Conservation (phyloP, 2,329 filamentous ascomycete genomes). For the Hypoxylon sp. region DNA sequence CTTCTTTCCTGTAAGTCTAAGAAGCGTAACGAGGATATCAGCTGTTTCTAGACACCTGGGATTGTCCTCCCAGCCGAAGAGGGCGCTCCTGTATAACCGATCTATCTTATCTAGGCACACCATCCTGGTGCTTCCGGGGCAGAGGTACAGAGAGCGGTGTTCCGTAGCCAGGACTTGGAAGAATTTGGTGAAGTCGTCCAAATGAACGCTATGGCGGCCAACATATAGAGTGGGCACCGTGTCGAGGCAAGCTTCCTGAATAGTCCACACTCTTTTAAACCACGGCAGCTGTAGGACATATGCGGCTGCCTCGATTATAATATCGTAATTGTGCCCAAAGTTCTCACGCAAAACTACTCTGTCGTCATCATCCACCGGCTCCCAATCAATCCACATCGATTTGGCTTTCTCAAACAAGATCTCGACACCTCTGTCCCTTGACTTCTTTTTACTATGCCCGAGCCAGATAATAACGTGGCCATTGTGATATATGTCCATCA, state of each 20-base stretch:
- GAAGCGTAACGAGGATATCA: slow-evolving; percentile 3
- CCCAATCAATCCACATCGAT: slow-evolving; percentile 26
- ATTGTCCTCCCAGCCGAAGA: background rate
- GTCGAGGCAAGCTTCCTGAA: slow-evolving; percentile 38
- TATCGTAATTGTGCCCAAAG: slow-evolving; percentile 18
- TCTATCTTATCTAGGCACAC: background rate
- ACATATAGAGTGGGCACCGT: background rate
- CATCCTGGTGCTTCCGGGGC: slow-evolving; percentile 9
- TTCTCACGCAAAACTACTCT: slow-evolving; percentile 1
- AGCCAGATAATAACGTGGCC: slow-evolving; percentile 36
- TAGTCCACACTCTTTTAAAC: slow-evolving; percentile 41
- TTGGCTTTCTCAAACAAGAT: slow-evolving; percentile 33
- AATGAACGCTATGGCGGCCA: slow-evolving; percentile 25
- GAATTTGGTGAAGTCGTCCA: background rate
- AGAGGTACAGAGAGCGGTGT: background rate
- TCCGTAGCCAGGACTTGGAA: background rate
- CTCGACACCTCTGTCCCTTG: slow-evolving; percentile 20
- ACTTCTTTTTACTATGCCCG: slow-evolving; percentile 20
- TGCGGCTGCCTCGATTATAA: slow-evolving; percentile 1
- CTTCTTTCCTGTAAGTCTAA: slow-evolving; percentile 7
- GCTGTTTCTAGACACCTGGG: slow-evolving; percentile 8
- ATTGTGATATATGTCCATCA: slow-evolving; percentile 38
- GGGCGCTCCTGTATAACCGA: background rate
- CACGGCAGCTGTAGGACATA: slow-evolving; percentile 29
- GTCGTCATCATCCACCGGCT: slow-evolving; percentile 24